phyloP scores from a whole-genome alignment of 108 stramenopile genomes.

The Cyclostephanos tholiformis region DNA sequence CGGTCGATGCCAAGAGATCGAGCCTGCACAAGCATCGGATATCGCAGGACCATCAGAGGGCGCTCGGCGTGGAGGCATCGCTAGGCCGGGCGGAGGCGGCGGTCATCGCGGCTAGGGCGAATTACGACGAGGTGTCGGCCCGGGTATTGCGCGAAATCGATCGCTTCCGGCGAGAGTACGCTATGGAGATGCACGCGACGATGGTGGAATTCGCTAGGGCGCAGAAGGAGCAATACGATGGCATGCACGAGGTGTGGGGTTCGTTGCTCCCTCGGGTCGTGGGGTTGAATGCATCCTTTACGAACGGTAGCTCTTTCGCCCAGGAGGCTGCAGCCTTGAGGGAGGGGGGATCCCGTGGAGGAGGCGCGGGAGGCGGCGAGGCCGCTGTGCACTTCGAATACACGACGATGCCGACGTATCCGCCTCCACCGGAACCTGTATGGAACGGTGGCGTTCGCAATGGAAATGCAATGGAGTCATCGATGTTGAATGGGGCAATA shows the following conservation, averaged over 20 bases:
- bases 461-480: constrained; percentile 22
- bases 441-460: constrained; percentile 13
- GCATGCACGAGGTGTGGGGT: constrained; percentile 60
- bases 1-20: constrained; percentile 43
- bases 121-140: constrained; percentile 60
- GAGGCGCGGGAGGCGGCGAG: neutral
- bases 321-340: constrained; percentile 27
- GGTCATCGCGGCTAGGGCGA: constrained; percentile 35
- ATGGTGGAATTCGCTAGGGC: constrained; percentile 65
- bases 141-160: constrained; percentile 67
- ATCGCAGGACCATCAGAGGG: constrained; percentile 48
- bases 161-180: constrained; percentile 56
- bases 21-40: constrained; percentile 40
- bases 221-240: constrained; percentile 64
- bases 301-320: constrained; percentile 17
- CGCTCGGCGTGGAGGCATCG: constrained; percentile 41
- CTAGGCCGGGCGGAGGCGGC: constrained; percentile 40
- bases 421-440: constrained; percentile 35
- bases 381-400: neutral
- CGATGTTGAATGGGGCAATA: constrained; percentile 31
- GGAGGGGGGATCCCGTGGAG: constrained; percentile 9
- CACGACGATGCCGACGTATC: constrained; percentile 40
- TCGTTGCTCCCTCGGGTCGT: constrained; percentile 57
- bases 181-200: constrained; percentile 61
- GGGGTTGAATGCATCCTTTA: constrained; percentile 8